A percentile compares a stretch with the other conserved stretches of the same genome.
These are phyloP conservation scores for Zygosaccharomyces sapae DNA, from an alignment of 1,139 yeast species.

Conservation along the genomic window DNA sequence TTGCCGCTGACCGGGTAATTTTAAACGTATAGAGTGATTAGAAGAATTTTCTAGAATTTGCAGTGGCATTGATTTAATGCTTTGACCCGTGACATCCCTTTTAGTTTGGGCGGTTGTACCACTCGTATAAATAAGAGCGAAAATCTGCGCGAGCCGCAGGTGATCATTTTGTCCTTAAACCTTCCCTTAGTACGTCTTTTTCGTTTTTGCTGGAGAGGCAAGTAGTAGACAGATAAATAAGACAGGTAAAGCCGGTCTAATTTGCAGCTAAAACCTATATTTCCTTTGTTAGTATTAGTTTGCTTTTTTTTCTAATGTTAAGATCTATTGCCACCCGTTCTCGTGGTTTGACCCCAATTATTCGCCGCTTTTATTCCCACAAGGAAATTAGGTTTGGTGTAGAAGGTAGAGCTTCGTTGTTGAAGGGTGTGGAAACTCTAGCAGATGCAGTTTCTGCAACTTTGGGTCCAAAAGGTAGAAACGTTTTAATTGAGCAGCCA, in stretches of 20 bases:
- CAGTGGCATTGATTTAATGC: background rate
- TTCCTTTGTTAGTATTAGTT: too few relatives aligned
- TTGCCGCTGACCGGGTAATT: slow-evolving; percentile 2
- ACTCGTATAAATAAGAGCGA: slow-evolving; percentile 3
- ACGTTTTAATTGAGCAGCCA: slow-evolving; percentile 93
- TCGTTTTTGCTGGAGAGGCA: too few relatives aligned
- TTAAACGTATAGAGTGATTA: background rate
- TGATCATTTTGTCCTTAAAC: background rate
- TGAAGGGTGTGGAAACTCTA: slow-evolving; percentile 92
- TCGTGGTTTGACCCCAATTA: slow-evolving; percentile 19
- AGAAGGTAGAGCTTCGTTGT: slow-evolving; percentile 95
- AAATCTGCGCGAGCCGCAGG: background rate
- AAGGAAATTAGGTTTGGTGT: slow-evolving; percentile 97
- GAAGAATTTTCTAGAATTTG: slow-evolving; percentile 4
- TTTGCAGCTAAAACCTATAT: too few relatives aligned
- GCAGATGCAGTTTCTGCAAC: slow-evolving; percentile 98
- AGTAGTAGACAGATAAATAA: background rate
- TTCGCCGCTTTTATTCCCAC: slow-evolving; percentile 55
- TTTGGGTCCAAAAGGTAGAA: slow-evolving; percentile 97
- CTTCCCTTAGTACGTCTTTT: background rate
- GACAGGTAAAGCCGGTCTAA: too few relatives aligned
- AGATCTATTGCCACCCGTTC: slow-evolving; percentile 28
- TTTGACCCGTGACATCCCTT: slow-evolving; percentile 2
- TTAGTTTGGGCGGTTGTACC: slow-evolving; percentile 5
- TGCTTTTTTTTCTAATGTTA: slow-evolving; percentile 24